Conservation (phyloP, 2,329 filamentous ascomycete genomes). For the Penicillium sp. region DNA sequence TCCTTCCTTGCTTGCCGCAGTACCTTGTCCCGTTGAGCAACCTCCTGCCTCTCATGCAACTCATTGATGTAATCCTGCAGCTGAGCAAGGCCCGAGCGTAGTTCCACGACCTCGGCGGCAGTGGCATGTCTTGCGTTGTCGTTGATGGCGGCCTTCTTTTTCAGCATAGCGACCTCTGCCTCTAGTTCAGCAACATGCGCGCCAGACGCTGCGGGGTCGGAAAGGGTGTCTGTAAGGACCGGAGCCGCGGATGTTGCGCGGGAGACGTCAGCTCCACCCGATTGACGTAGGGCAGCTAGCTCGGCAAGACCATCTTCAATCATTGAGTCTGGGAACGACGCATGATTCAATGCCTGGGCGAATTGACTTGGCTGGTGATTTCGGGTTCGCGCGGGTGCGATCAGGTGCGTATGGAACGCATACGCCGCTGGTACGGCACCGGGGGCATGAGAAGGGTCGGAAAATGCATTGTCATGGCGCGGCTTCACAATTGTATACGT, state of each 20-base stretch:
- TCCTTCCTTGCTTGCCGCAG: conserved; percentile 39
- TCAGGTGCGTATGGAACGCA: conserved; percentile 41
- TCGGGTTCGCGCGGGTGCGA: conserved; percentile 17
- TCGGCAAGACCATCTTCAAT: conserved; percentile 44
- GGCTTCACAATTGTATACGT: conserved; percentile 72
- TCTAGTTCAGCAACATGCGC: conserved; percentile 35
- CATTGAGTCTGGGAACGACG: conserved; percentile 39
- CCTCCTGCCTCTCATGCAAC: conserved; percentile 41
- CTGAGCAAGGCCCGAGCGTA: conserved; percentile 36
- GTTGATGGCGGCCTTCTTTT: conserved; percentile 36
- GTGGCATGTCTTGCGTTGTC: conserved; percentile 38
- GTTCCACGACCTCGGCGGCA: conserved; percentile 35
- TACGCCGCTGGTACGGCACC: conserved; percentile 46
- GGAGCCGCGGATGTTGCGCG: conserved; percentile 13
- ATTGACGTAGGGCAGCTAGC: conserved; percentile 29
- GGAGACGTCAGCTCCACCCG: conserved; percentile 23
- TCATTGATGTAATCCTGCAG: conserved; percentile 40
- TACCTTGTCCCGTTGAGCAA: conserved; percentile 32
- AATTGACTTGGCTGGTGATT: conserved; percentile 28
- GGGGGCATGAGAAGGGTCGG: conserved; percentile 33
- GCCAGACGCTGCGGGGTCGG: conserved; percentile 25
- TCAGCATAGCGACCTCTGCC: conserved; percentile 40
- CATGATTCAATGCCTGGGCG: conserved; percentile 38
- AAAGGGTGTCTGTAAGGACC: conserved; percentile 8
- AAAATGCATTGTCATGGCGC: conserved; percentile 43